Percentiles rank a stretch among this genome's conserved stretches.
Evolutionary conservation across 192 early-diverging fungal species (phyloP).

Genomic region (Borealophlyctis nickersoniae): DNA sequence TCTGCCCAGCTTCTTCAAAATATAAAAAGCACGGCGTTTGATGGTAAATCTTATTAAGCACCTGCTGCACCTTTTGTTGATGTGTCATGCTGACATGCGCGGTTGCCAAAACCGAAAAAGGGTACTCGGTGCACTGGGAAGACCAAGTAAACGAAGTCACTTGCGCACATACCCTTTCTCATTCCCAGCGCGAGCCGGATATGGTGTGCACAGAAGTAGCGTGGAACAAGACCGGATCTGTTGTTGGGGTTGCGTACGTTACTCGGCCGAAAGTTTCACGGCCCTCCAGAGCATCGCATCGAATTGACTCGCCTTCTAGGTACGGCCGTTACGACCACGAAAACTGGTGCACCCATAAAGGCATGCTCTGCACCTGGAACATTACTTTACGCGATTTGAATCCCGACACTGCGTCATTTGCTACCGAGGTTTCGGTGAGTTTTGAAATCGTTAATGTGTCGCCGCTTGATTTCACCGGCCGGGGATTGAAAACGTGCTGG

Average conservation of each 20-base stretch:
- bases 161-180: slow-evolving; percentile 26
- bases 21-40: slow-evolving; percentile 43
- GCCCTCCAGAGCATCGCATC: not conserved
- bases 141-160: slow-evolving; percentile 31
- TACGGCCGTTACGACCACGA: slow-evolving; percentile 37
- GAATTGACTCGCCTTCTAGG: not conserved
- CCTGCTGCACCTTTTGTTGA: not conserved
- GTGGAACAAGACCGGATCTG: slow-evolving; percentile 47
- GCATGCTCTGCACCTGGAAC: slow-evolving; percentile 38
- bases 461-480: not conserved
- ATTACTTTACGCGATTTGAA: slow-evolving; percentile 14
- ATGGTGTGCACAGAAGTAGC: slow-evolving; percentile 31
- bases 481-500: not conserved
- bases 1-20: slow-evolving; percentile 42
- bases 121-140: slow-evolving; percentile 46
- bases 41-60: slow-evolving; percentile 22
- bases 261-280: not conserved
- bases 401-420: slow-evolving; percentile 21
- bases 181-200: slow-evolving; percentile 21
- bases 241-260: slow-evolving; percentile 30
- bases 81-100: not conserved
- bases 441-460: not conserved
- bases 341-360: slow-evolving; percentile 46
- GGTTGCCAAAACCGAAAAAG: slow-evolving; percentile 23
- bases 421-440: slow-evolving; percentile 31